These are phyloP conservation scores for Colletotrichum orchidophilum DNA, from an alignment of 2,329 filamentous ascomycete species.

Conservation along the genomic window DNA sequence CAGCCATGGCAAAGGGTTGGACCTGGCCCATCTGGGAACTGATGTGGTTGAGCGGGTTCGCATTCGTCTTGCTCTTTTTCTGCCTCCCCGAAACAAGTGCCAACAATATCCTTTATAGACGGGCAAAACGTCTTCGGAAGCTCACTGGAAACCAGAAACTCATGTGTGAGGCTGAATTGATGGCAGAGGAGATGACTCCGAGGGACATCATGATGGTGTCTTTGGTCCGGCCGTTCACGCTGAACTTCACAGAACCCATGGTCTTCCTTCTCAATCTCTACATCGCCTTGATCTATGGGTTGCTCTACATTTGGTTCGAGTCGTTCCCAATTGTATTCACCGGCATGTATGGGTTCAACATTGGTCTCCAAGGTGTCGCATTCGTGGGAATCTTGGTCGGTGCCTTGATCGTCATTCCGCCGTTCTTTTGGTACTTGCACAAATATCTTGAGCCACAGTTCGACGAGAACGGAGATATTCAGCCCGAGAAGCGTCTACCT, in stretches of 20 bases:
- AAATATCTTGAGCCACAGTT: slow-evolving; percentile 32
- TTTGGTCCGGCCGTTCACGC: slow-evolving; percentile 41
- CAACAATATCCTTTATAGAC: slow-evolving; percentile 37
- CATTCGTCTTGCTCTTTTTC: slow-evolving; percentile 37
- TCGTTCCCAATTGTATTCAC: slow-evolving; percentile 59
- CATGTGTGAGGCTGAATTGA: slow-evolving; percentile 14
- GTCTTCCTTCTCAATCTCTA: slow-evolving; percentile 48
- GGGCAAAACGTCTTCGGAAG: slow-evolving; percentile 33
- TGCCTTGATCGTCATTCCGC: slow-evolving; percentile 62
- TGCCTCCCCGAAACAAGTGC: slow-evolving; percentile 39
- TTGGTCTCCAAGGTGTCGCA: slow-evolving; percentile 68
- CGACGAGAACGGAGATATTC: slow-evolving; percentile 28
- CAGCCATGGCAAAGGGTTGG: slow-evolving; percentile 34
- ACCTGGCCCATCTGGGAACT: slow-evolving; percentile 40
- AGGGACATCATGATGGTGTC: slow-evolving; percentile 36
- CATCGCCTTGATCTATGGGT: slow-evolving; percentile 55
- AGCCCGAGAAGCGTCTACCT: slow-evolving; percentile 34
- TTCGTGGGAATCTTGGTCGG: slow-evolving; percentile 68
- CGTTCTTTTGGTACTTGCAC: slow-evolving; percentile 36
- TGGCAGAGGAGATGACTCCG: slow-evolving; percentile 27
- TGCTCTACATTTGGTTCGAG: slow-evolving; percentile 69
- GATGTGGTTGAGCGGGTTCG: slow-evolving; percentile 33
- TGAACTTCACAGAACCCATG: slow-evolving; percentile 47
- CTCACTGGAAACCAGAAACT: slow-evolving; percentile 29
- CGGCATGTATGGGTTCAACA: slow-evolving; percentile 49